A percentile compares a stretch with the other conserved stretches of the same genome.
Evolutionary conservation across 1,284 basidiomycete species (phyloP).

Genomic region (Sphaerobolus stellatus): DNA sequence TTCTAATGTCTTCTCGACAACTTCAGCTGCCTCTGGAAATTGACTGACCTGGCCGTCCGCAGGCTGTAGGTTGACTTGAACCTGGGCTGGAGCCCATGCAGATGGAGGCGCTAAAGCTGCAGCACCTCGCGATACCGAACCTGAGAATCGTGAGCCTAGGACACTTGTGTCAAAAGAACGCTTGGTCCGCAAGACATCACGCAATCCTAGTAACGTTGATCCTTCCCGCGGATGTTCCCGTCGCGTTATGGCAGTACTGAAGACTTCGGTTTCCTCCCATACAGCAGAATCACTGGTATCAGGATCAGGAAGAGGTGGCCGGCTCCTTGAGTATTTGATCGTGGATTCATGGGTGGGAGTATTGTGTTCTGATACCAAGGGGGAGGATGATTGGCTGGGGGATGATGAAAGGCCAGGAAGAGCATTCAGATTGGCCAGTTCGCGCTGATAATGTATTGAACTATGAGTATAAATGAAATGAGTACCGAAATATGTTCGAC

Average conservation of each 20-base stretch:
- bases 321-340: conserved; percentile 47
- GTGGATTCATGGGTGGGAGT: conserved; percentile 29
- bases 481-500: neutral
- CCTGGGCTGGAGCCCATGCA: conserved; percentile 60
- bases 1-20: conserved; percentile 41
- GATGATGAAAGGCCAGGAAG: conserved; percentile 20
- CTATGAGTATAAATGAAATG: conserved; percentile 31
- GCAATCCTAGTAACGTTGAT: conserved; percentile 53
- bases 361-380: conserved; percentile 24
- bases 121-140: conserved; percentile 14
- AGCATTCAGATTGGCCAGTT: conserved; percentile 46
- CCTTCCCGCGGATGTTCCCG: conserved; percentile 63
- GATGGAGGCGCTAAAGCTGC: conserved; percentile 36
- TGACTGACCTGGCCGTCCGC: conserved; percentile 51
- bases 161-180: conserved; percentile 29
- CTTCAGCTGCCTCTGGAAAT: conserved; percentile 36
- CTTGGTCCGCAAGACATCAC: conserved; percentile 58
- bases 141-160: conserved; percentile 15
- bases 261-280: conserved; percentile 62
- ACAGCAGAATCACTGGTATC: conserved; percentile 51
- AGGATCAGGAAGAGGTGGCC: conserved; percentile 48
- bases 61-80: conserved; percentile 50
- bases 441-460: conserved; percentile 59
- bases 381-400: conserved; percentile 17
- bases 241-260: conserved; percentile 56